Conservation (phyloP, 257 asterid species). For the Dorcoceras hygrometricum region DNA sequence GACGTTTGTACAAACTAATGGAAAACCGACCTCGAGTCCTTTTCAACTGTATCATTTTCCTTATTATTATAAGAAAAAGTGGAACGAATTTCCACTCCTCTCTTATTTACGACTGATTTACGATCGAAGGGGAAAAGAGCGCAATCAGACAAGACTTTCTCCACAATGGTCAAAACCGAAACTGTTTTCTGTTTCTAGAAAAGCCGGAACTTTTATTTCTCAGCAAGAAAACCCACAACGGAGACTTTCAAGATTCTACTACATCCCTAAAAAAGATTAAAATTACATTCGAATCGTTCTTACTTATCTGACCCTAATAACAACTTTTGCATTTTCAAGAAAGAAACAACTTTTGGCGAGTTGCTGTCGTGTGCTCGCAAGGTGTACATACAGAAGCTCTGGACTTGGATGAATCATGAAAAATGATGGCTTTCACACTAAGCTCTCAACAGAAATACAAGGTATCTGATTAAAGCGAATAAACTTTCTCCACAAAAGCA, state of each 20-base stretch:
- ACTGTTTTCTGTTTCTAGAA: background rate
- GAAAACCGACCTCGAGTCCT: background rate
- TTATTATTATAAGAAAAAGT: background rate
- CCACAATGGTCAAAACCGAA: no score
- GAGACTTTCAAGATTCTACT: no score
- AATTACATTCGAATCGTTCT: no score
- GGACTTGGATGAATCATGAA: background rate
- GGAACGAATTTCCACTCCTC: background rate
- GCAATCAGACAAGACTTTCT: background rate
- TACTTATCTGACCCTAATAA: background rate
- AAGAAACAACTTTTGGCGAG: no score
- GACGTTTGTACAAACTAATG: constrained; percentile 37
- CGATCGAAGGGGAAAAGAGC: background rate
- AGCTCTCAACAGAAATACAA: no score
- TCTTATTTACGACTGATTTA: background rate
- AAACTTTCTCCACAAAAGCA: no score
- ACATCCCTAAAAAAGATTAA: background rate
- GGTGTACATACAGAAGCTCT: background rate
- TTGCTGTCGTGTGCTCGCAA: background rate
- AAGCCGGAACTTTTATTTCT: background rate
- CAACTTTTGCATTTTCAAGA: no score
- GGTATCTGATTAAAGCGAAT: no score
- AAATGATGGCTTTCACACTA: background rate
- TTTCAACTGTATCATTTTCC: background rate
- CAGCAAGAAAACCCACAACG: no score